phyloP scores from a whole-genome alignment of 257 asterid species.

The Parsonsia alboflavescens region DNA sequence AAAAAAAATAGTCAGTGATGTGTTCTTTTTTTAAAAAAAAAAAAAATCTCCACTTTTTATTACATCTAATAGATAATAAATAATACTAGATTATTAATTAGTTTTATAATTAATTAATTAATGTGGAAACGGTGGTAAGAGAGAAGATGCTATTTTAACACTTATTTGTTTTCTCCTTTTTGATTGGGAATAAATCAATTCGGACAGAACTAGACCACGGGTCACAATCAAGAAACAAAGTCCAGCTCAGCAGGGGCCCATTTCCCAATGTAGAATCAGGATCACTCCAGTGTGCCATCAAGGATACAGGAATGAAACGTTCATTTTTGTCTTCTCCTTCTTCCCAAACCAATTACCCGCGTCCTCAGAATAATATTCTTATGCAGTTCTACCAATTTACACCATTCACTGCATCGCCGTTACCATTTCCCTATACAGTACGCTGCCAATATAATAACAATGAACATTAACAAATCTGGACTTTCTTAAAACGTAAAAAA shows the following conservation, averaged over 20 bases:
- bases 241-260: conserved; percentile 10
- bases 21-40: too few relatives aligned
- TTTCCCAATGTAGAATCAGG: background rate
- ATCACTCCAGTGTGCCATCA: conserved; percentile 1
- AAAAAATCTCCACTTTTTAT: too few relatives aligned
- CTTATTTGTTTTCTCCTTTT: too few relatives aligned
- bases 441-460: background rate
- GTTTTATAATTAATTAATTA: too few relatives aligned
- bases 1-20: too few relatives aligned
- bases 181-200: too few relatives aligned
- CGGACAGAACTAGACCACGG: background rate
- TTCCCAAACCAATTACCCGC: conserved; percentile 5
- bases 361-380: background rate
- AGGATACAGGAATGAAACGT: background rate
- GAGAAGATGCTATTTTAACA: too few relatives aligned
- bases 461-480: background rate
- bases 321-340: background rate
- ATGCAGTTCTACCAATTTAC: background rate
- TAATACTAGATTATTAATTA: too few relatives aligned
- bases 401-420: conserved; percentile 17
- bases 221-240: conserved; percentile 8
- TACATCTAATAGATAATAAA: too few relatives aligned
- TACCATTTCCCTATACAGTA: conserved; percentile 15
- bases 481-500: background rate
- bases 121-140: too few relatives aligned